phyloP scores from a whole-genome alignment of 352 stramenopile species.

The Thraustochytrium striatum region DNA sequence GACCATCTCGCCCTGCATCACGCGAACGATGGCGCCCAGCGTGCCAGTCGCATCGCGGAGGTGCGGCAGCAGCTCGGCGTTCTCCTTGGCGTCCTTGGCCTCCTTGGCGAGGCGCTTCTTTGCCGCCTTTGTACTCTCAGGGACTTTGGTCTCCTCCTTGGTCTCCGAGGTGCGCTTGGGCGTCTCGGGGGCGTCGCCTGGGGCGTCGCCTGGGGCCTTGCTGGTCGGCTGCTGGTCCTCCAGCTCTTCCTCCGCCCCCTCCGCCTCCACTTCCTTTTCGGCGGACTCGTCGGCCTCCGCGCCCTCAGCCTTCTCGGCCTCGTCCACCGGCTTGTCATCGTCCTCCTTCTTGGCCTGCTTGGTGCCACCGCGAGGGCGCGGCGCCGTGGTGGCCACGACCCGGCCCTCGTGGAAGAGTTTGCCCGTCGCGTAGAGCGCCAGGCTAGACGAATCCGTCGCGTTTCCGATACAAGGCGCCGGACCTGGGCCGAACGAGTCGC shows the following conservation, averaged over 20 bases:
- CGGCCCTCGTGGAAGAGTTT: constrained; percentile 47
- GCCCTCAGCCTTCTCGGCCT: background rate
- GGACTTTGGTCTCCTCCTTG: too few relatives aligned
- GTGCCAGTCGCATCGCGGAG: background rate
- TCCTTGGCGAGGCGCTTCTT: too few relatives aligned
- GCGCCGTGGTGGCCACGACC: background rate
- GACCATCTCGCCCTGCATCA: constrained; percentile 18
- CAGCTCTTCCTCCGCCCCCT: background rate
- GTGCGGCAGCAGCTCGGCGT: background rate
- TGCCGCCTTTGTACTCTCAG: too few relatives aligned
- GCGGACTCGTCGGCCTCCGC: background rate
- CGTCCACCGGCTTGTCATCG: background rate
- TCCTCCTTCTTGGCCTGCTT: background rate
- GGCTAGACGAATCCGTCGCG: background rate
- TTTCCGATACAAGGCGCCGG: constrained; percentile 25
- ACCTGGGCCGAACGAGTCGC: constrained; percentile 43
- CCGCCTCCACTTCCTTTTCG: background rate
- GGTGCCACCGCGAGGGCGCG: background rate
- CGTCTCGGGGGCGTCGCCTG: too few relatives aligned
- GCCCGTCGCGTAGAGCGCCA: constrained; percentile 47
- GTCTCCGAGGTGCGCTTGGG: too few relatives aligned
- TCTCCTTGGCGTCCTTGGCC: background rate
- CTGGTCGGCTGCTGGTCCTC: too few relatives aligned
- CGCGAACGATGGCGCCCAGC: constrained; percentile 15
- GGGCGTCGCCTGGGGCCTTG: too few relatives aligned